Base-by-base conservation (phyloP, 495 filamentous ascomycete genomes). In the Penicillium goetzii region DNA sequence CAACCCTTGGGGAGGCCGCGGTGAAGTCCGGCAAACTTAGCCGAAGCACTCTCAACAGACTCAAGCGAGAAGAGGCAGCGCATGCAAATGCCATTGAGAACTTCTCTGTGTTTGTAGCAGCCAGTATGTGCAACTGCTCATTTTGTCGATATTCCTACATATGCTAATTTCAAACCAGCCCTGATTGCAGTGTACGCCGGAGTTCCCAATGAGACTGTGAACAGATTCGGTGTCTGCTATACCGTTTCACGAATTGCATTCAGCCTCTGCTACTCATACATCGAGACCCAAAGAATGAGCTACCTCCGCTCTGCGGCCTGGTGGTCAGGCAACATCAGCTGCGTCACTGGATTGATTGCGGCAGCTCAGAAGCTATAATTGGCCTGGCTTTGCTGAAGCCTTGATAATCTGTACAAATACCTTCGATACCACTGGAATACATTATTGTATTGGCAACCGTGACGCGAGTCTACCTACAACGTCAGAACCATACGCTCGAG, bases 11-110 rank as follows among this genome's bases (percentile, higher is more conserved):
- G 50, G 70, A 78, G 21, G 74, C 69, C 1, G 81, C 81, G 1
- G 82, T 86, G 17, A 66, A 77, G 38, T 68, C 73, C 26, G 83
- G 82, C 43, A 84, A 84, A 67, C 73, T 86, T 32, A 80, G 70
- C 10, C 76, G 78, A 40, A 56, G 61, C 17, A 72, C 75, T 49
- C 71, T 85, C 41, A 68, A 80, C 34, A 79, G 73, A 68, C 62
- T 86, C 21, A 79, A 78, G 68, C 78, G 82, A 1, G 67, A 72
- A 65, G 81, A 84, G 63, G 69, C 76, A 0, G 80, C 82, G 17
- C 78, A 83, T 63, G 76, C 73, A 12, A 86, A 84, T 65, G 68
- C 78, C 0, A 68, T 83, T 6, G 83, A 85, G 67, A 75, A 79
- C 26, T 85, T 73, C 61, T 51, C 80, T 0, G 59, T 85, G 9